Evolutionary conservation across 768 basidiomycete genomes (phyloP).

Genomic region (Trametes meyenii): DNA sequence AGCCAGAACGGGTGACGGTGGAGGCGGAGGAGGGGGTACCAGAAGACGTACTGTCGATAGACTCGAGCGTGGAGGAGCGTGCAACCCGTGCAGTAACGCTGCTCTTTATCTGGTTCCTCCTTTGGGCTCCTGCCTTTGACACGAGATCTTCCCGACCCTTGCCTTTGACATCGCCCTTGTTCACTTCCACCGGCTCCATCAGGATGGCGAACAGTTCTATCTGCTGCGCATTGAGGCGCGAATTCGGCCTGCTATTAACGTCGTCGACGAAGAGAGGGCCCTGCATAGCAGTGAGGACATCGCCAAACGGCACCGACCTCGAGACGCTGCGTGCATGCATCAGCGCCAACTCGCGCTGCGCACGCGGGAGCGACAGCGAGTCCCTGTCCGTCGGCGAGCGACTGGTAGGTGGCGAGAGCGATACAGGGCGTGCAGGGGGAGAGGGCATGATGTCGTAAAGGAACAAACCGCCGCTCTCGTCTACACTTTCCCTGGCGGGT

Average conservation of each 20-base stretch:
- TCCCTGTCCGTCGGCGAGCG: conserved; percentile 21
- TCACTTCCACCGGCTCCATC: conserved; percentile 19
- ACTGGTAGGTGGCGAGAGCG: conserved; percentile 21
- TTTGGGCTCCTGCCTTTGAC: conserved; percentile 8
- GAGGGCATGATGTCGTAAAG: conserved; percentile 39
- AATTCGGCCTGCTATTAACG: conserved; percentile 25
- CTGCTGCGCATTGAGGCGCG: conserved; percentile 13
- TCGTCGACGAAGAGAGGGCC: conserved; percentile 58
- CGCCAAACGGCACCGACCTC: conserved; percentile 53
- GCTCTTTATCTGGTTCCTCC: conserved; percentile 6
- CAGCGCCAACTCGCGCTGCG: conserved; percentile 30
- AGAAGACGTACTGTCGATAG: conserved; percentile 31
- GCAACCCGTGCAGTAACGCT: conserved; percentile 26
- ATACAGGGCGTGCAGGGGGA: conserved; percentile 26
- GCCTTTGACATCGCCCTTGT: conserved; percentile 45
- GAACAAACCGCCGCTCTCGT: conserved; percentile 31
- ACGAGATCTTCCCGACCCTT: conserved; percentile 41
- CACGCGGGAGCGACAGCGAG: conserved; percentile 34
- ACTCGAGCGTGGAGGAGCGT: conserved; percentile 30
- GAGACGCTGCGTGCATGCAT: conserved; percentile 21
- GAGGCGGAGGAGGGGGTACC: conserved; percentile 33
- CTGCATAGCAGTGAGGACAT: conserved; percentile 59
- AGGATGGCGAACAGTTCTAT: conserved; percentile 22
- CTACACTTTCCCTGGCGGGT: conserved; percentile 8
- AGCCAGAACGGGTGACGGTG: conserved; percentile 41